Base-by-base conservation (phyloP, 1,284 basidiomycete genomes). In the Malassezia restricta region DNA sequence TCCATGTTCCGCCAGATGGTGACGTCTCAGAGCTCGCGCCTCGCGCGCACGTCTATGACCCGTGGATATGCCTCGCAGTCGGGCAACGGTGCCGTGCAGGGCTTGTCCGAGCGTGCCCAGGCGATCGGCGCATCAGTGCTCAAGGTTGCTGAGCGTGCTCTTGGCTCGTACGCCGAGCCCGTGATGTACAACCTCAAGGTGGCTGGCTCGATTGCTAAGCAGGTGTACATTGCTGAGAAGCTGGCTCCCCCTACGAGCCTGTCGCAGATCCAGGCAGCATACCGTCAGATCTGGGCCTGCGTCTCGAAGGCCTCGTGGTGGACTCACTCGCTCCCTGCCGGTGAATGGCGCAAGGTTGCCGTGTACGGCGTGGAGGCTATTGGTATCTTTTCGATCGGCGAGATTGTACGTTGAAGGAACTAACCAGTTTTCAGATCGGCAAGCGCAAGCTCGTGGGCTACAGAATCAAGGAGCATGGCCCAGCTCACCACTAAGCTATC, bases 291-390 rank as follows among this genome's bases (percentile, higher is more conserved):
- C 60, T 88, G 81, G 79, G 68, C 79, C 39, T 81, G 81, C 51
- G 83, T 83, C 15, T 77, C 76, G 53, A 83, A 81, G 75, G 75
- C 78, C 1, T 76, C 77, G 27, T 90, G 82, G 75, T 87, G 85
- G 83, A 79, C 81, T 38, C 77, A 82, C 58, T 74, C 85, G 17
- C 72, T 83, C 28, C 76, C 79, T 67, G 83, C 79, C 51, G 90
- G 90, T 37, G 83, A 87, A 64, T 84, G 85, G 79, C 81, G 81
- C 38, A 81, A 80, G 62, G 55, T 71, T 47, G 85, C 81, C 37
- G 76, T 96, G 49, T 92, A 91, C 73, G 90, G 83, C 48, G 75
- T 87, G 30, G 91, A 95, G 76, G 86, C 85, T 39, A 87, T 88
- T 70, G 83, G 83, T 32, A 84, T 90, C 65, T 90, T 85, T 78